A percentile compares a stretch with the other conserved stretches of the same genome.
Evolutionary conservation across 2,329 filamentous ascomycete genomes (phyloP).

Genomic region (Colletotrichum orbiculare): DNA sequence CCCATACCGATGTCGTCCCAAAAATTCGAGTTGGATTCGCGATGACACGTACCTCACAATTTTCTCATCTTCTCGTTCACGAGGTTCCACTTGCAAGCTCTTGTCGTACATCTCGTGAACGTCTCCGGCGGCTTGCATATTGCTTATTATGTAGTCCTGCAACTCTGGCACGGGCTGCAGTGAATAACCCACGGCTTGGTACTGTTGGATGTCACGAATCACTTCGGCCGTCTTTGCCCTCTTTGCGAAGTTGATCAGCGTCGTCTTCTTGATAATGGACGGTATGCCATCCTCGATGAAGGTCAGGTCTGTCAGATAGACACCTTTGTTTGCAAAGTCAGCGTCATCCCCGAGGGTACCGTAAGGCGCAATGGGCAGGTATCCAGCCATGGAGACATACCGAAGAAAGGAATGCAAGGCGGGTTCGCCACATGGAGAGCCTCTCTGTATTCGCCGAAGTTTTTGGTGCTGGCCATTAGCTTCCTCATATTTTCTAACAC

Average conservation of each 20-base stretch:
- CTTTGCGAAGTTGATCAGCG: constrained; percentile 98
- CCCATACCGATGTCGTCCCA: constrained; percentile 40
- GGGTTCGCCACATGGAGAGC: constrained; percentile 92
- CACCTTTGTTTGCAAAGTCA: constrained; percentile 66
- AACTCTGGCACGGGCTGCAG: constrained; percentile 90
- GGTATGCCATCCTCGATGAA: constrained; percentile 99
- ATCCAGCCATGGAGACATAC: constrained; percentile 59
- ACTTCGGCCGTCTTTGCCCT: constrained; percentile 97
- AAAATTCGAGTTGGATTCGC: constrained; percentile 41
- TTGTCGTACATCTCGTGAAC: constrained; percentile 99
- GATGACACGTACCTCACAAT: constrained; percentile 86
- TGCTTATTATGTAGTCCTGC: constrained; percentile 95
- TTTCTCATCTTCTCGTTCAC: constrained; percentile 98
- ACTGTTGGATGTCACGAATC: constrained; percentile 98
- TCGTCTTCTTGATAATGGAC: constrained; percentile 94
- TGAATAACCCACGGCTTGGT: constrained; percentile 96
- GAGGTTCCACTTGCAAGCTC: constrained; percentile 90
- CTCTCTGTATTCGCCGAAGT: constrained; percentile 97
- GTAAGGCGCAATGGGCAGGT: background rate
- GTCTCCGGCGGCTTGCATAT: constrained; percentile 94
- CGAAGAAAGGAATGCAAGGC: constrained; percentile 98
- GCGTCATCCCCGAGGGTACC: background rate
- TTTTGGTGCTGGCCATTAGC: constrained; percentile 97
- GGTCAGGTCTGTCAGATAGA: constrained; percentile 95
- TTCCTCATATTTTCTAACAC: constrained; percentile 91